These are phyloP conservation scores for Colletotrichum abscissum DNA, from an alignment of 2,329 filamentous ascomycete genomes.

Conservation along the genomic window DNA sequence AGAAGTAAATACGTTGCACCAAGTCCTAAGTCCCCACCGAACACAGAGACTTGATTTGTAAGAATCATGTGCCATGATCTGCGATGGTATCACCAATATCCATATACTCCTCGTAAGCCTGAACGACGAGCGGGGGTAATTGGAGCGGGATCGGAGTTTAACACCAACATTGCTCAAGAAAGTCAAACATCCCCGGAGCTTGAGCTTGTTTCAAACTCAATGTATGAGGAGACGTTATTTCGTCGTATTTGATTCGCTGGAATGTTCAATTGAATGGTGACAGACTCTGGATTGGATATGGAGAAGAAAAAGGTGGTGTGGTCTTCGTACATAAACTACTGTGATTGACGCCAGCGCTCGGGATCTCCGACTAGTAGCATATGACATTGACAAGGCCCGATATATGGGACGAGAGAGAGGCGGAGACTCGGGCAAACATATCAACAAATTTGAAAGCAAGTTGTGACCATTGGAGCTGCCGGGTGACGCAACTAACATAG, in stretches of 20 bases:
- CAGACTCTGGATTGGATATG: neutral
- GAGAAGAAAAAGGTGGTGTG: neutral
- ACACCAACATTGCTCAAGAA: neutral
- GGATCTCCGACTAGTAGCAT: neutral
- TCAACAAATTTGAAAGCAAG: too few relatives aligned
- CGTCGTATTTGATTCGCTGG: neutral
- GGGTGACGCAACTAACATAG: neutral
- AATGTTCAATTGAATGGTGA: neutral
- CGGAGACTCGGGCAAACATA: neutral
- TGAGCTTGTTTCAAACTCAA: neutral
- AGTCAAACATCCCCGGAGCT: neutral
- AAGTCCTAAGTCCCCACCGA: neutral
- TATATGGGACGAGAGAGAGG: neutral
- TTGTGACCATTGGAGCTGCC: too few relatives aligned
- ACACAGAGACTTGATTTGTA: neutral
- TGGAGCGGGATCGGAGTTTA: neutral
- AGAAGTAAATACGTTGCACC: neutral
- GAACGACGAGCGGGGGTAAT: neutral
- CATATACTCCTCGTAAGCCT: neutral
- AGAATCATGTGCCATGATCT: neutral
- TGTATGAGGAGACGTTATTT: neutral
- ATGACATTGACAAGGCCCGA: neutral
- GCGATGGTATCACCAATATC: neutral
- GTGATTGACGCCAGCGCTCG: neutral
- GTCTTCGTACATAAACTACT: neutral